Evolutionary conservation across 1,284 basidiomycete genomes (phyloP).

Genomic region (Moniliella sp.): DNA sequence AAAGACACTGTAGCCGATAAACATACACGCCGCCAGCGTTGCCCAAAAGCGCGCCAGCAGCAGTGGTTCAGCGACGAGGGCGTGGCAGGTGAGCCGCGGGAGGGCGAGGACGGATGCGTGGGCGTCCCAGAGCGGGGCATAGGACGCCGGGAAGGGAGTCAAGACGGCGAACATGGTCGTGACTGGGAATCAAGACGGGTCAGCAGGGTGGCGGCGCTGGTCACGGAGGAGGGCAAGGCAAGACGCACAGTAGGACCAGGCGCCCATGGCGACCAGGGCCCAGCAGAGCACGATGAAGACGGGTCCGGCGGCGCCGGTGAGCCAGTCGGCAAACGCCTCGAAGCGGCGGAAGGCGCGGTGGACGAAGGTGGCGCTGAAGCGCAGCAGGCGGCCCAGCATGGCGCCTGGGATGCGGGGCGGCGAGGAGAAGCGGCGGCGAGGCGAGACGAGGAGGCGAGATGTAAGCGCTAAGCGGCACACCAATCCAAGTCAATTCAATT

Average conservation of each 20-base stretch:
- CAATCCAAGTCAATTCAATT: no score
- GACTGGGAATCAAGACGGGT: constrained; percentile 4
- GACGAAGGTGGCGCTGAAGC: constrained; percentile 36
- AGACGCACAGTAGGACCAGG: constrained; percentile 57
- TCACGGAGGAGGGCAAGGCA: neutral
- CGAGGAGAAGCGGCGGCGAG: no score
- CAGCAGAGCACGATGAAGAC: constrained; percentile 54
- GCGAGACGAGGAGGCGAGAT: no score
- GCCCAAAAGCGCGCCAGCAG: neutral
- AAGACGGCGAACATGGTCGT: constrained; percentile 11
- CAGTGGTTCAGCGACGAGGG: neutral
- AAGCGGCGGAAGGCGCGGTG: constrained; percentile 66
- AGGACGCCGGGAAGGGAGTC: constrained; percentile 12
- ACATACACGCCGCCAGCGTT: constrained; percentile 44
- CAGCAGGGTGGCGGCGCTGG: neutral
- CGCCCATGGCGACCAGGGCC: constrained; percentile 48
- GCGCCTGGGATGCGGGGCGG: no score
- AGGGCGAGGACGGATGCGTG: neutral
- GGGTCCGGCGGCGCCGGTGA: constrained; percentile 81
- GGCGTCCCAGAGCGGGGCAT: constrained; percentile 6
- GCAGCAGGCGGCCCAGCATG: no score
- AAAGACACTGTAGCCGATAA: constrained; percentile 56
- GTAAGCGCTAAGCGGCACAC: no score
- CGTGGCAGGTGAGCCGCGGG: neutral
- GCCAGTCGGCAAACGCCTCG: constrained; percentile 52